These are phyloP conservation scores for Puccinia hordei DNA, from an alignment of 1,284 basidiomycete species.

Conservation along the genomic window DNA sequence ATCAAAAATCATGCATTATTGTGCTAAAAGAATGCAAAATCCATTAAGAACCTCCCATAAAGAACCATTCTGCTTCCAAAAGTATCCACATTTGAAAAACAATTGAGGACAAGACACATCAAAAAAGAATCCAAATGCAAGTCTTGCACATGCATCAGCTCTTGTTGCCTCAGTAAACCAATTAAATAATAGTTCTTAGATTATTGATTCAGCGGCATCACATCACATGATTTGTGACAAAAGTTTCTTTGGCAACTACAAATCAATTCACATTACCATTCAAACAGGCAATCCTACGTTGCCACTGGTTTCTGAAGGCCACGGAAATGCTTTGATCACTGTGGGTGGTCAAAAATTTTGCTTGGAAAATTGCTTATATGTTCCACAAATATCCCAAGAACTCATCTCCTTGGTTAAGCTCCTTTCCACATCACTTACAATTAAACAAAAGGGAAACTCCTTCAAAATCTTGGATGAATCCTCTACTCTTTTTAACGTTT, in stretches of 20 bases:
- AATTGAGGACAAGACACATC: not conserved
- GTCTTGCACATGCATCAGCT: not conserved
- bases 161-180: not conserved
- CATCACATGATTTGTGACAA: conserved; percentile 6
- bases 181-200: too few species aligned
- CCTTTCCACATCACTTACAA: not conserved
- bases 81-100: not conserved
- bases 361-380: not conserved
- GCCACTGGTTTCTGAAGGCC: not conserved
- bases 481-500: not conserved
- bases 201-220: not conserved
- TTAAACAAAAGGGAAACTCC: not conserved
- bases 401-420: too few species aligned
- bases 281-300: not conserved
- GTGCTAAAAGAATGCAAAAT: not conserved
- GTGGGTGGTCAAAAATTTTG: not conserved
- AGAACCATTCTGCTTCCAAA: not conserved
- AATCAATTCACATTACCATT: not conserved
- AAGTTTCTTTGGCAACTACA: not conserved
- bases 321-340: not conserved
- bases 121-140: not conserved
- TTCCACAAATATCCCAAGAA: not conserved
- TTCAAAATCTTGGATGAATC: not conserved
- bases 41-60: not conserved
- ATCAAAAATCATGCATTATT: not conserved